Conservation (phyloP, 345 rosid species). For the Murraya paniculata region DNA sequence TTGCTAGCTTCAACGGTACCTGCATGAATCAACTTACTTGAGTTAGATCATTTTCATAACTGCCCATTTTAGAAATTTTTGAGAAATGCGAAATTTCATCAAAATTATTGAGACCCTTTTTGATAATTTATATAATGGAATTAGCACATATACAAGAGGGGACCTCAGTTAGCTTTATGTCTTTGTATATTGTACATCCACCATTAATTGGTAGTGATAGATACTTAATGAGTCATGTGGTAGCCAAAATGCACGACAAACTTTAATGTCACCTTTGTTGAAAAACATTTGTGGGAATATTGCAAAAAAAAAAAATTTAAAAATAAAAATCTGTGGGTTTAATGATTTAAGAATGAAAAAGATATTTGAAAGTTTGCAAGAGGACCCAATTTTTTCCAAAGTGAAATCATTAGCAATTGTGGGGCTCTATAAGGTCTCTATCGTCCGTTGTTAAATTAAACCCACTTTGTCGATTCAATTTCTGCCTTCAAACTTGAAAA, state of each 20-base stretch:
- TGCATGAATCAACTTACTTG: constrained; percentile 25
- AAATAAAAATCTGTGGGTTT: constrained; percentile 26
- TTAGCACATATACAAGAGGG: not conserved
- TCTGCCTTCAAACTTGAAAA: constrained; percentile 18
- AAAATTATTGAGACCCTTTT: not conserved
- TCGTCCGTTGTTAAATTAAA: constrained; percentile 26
- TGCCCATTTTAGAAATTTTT: not conserved
- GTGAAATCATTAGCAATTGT: constrained; percentile 32
- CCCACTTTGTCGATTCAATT: constrained; percentile 25
- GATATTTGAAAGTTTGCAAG: constrained; percentile 13
- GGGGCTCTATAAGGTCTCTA: constrained; percentile 32
- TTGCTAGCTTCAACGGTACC: constrained; percentile 44
- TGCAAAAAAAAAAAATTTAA: not conserved
- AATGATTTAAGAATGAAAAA: constrained; percentile 15
- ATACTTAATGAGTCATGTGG: not conserved
- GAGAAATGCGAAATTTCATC: not conserved
- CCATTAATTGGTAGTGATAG: constrained; percentile 12
- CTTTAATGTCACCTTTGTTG: constrained; percentile 11
- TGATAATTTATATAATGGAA: not conserved
- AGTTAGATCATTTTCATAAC: not conserved
- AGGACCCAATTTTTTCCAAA: constrained; percentile 27
- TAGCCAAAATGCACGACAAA: constrained; percentile 3
- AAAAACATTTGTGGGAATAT: constrained; percentile 9
- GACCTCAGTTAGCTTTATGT: constrained; percentile 6
- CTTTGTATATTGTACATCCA: not conserved